These are phyloP conservation scores for Floccularia luteovirens DNA, from an alignment of 768 basidiomycete species.

Conservation along the genomic window DNA sequence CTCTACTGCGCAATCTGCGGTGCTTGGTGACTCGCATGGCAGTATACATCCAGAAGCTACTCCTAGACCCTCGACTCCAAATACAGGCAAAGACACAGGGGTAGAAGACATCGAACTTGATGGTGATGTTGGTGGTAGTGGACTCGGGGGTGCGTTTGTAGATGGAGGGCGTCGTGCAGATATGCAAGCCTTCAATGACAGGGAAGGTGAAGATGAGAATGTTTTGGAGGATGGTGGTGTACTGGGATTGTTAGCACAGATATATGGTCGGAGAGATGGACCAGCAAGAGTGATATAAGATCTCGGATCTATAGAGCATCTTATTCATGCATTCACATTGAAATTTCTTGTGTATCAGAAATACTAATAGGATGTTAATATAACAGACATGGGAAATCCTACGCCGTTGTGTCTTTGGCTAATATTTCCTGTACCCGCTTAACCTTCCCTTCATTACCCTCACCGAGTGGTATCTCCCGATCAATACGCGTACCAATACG, in stretches of 20 bases:
- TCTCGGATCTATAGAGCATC: no score
- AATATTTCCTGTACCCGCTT: slow-evolving; percentile 77
- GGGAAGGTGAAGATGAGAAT: slow-evolving; percentile 58
- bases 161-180: slow-evolving; percentile 41
- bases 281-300: slow-evolving; percentile 35
- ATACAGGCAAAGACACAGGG: neutral
- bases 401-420: slow-evolving; percentile 24
- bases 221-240: slow-evolving; percentile 75
- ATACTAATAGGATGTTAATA: no score
- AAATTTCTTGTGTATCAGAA: no score
- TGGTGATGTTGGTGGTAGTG: slow-evolving; percentile 42
- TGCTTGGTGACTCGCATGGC: slow-evolving; percentile 72
- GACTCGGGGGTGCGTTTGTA: slow-evolving; percentile 69
- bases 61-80: slow-evolving; percentile 14
- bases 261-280: slow-evolving; percentile 61
- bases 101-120: neutral
- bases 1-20: slow-evolving; percentile 59
- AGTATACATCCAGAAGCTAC: slow-evolving; percentile 27
- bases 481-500: slow-evolving; percentile 89
- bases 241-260: slow-evolving; percentile 79
- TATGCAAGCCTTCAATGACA: slow-evolving; percentile 29
- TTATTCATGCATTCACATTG: no score
- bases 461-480: slow-evolving; percentile 49
- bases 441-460: slow-evolving; percentile 77
- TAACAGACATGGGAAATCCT: no score